Conservation (phyloP, 345 rosid species). For the Kernera saxatilis region DNA sequence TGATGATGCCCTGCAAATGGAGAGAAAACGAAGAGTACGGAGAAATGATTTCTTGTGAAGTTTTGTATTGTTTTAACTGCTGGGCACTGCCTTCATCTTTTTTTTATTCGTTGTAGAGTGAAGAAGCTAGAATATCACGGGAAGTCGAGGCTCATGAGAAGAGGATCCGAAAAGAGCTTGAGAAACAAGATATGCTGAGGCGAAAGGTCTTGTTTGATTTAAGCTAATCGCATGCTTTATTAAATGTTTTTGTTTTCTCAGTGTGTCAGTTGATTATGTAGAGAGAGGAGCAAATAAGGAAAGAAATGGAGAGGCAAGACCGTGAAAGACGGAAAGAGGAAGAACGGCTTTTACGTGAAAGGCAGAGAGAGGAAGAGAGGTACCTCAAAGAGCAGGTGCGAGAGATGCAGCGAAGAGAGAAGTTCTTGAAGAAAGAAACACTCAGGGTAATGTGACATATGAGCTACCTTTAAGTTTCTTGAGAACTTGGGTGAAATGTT, state of each 20-base stretch:
- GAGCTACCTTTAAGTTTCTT: neutral
- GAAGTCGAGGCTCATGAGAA: constrained; percentile 90
- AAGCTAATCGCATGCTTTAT: neutral
- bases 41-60: neutral
- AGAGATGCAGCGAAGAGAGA: constrained; percentile 84
- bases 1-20: constrained; percentile 44
- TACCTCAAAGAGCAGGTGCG: constrained; percentile 72
- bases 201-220: constrained; percentile 55
- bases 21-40: constrained; percentile 73
- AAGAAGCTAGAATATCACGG: constrained; percentile 78
- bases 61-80: neutral
- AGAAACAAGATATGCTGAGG: constrained; percentile 73
- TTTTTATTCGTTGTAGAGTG: constrained; percentile 42
- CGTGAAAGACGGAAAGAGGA: constrained; percentile 94
- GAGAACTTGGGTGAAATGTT: neutral
- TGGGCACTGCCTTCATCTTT: neutral
- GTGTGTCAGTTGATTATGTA: constrained; percentile 21
- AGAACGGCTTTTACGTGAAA: constrained; percentile 82
- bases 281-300: constrained; percentile 80
- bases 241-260: neutral
- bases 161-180: constrained; percentile 80
- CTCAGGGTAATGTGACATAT: constrained; percentile 49
- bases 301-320: constrained; percentile 83
- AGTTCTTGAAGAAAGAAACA: constrained; percentile 74
- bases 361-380: constrained; percentile 91